Conservation (phyloP, 371 early-diverging fungal genomes). For the Saksenaea oblongispora region DNA sequence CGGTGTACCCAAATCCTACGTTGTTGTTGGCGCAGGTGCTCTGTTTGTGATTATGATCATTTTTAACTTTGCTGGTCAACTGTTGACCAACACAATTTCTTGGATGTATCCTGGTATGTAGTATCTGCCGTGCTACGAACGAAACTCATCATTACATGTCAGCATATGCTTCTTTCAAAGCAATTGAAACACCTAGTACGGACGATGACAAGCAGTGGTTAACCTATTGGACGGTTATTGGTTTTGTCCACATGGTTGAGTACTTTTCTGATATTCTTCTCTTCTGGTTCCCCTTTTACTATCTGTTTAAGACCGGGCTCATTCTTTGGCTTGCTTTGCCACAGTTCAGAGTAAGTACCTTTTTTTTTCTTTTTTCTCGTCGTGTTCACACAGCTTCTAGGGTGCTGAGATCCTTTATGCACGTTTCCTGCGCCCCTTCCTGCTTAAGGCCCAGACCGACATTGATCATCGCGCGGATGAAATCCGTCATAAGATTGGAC, state of each 20-base stretch:
- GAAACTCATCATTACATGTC: constrained; percentile 3
- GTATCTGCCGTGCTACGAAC: background rate
- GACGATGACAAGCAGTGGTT: constrained; percentile 92
- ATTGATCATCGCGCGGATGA: constrained; percentile 20
- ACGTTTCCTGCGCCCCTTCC: constrained; percentile 47
- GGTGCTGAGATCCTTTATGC: constrained; percentile 47
- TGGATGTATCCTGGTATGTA: constrained; percentile 81
- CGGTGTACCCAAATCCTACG: constrained; percentile 83
- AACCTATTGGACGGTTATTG: constrained; percentile 87
- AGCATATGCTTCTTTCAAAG: constrained; percentile 92
- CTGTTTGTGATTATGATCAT: constrained; percentile 75
- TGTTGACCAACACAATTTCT: constrained; percentile 84
- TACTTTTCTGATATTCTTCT: constrained; percentile 83
- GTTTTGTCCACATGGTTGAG: constrained; percentile 80
- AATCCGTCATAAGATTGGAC: constrained; percentile 26
- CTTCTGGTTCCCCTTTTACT: constrained; percentile 95
- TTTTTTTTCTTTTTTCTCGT: background rate
- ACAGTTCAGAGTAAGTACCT: constrained; percentile 66
- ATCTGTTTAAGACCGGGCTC: constrained; percentile 84
- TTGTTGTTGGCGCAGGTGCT: constrained; percentile 61
- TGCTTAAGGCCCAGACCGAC: constrained; percentile 30
- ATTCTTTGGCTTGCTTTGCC: constrained; percentile 86
- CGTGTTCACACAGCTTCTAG: constrained; percentile 20
- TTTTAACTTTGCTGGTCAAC: constrained; percentile 83
- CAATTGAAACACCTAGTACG: constrained; percentile 78